Percentiles rank a stretch among this genome's conserved stretches.
Evolutionary conservation across 768 basidiomycete genomes (phyloP).

Genomic region (Lactarius sp.): DNA sequence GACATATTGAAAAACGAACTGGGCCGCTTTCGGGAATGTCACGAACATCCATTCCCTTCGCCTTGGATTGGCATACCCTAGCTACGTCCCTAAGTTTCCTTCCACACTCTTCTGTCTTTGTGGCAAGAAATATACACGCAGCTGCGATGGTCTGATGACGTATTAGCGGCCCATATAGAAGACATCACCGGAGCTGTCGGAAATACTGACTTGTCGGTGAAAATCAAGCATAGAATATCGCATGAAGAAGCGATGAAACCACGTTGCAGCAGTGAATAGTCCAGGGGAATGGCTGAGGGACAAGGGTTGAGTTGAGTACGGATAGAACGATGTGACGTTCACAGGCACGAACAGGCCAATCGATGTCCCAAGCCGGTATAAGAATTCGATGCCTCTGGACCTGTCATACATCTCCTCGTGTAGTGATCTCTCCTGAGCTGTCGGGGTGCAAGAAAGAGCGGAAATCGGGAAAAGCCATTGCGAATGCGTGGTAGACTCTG

Average conservation of each 20-base stretch:
- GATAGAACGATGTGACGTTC: conserved; percentile 10
- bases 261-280: conserved; percentile 81
- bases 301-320: conserved; percentile 10
- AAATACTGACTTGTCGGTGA: conserved; percentile 58
- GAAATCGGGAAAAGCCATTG: conserved; percentile 25
- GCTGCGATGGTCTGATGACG: conserved; percentile 69
- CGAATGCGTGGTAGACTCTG: not conserved
- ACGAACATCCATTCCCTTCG: conserved; percentile 48
- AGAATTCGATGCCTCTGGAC: conserved; percentile 77
- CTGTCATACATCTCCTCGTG: conserved; percentile 74
- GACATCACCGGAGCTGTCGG: not conserved
- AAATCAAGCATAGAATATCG: conserved; percentile 78
- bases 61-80: conserved; percentile 66
- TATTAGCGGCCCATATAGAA: conserved; percentile 4
- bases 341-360: conserved; percentile 59
- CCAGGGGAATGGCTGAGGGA: conserved; percentile 68
- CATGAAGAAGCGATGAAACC: conserved; percentile 93
- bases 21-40: conserved; percentile 60
- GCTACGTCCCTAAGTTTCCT: conserved; percentile 85
- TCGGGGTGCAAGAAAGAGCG: conserved; percentile 20
- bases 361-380: conserved; percentile 76
- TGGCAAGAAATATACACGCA: conserved; percentile 81
- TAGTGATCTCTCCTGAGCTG: conserved; percentile 30
- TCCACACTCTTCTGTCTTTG: conserved; percentile 89
- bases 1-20: conserved; percentile 37